phyloP scores from a whole-genome alignment of 352 stramenopile species.

The Phytophthora boehmeriae region DNA sequence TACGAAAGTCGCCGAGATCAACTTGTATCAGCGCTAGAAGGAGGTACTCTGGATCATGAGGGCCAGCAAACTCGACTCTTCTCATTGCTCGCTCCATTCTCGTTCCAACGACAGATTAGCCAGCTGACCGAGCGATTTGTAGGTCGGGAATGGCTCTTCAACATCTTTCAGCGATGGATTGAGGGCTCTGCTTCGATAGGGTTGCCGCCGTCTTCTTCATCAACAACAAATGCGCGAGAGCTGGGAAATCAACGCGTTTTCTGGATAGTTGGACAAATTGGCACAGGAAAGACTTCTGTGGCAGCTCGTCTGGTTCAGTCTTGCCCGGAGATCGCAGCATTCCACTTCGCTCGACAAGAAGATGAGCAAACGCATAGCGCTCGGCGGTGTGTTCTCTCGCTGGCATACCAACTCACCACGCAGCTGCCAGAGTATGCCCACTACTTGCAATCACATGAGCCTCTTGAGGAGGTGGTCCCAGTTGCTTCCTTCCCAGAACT shows the following conservation, averaged over 20 bases:
- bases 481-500: conserved; percentile 69
- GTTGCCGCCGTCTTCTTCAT: background rate
- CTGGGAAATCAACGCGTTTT: conserved; percentile 50
- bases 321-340: conserved; percentile 72
- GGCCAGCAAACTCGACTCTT: conserved; percentile 73
- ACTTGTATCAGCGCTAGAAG: conserved; percentile 55
- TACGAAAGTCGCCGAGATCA: conserved; percentile 58
- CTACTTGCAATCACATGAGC: conserved; percentile 71
- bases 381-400: conserved; percentile 65
- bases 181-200: conserved; percentile 16
- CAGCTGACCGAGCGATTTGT: conserved; percentile 68
- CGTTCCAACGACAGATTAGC: conserved; percentile 77
- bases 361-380: conserved; percentile 79
- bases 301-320: conserved; percentile 70
- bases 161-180: conserved; percentile 55
- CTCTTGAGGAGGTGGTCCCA: conserved; percentile 74
- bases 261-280: conserved; percentile 76
- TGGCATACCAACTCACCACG: conserved; percentile 79
- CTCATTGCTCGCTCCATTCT: conserved; percentile 67
- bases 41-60: conserved; percentile 74
- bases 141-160: conserved; percentile 69
- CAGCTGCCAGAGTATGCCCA: conserved; percentile 71
- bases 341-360: conserved; percentile 76
- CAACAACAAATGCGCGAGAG: conserved; percentile 4
- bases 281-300: conserved; percentile 67